Evolutionary conservation across 2,329 filamentous ascomycete species (phyloP), one percentile per base, ranked within the genome.

Genomic region (Trichoderma citrinoviride): DNA sequence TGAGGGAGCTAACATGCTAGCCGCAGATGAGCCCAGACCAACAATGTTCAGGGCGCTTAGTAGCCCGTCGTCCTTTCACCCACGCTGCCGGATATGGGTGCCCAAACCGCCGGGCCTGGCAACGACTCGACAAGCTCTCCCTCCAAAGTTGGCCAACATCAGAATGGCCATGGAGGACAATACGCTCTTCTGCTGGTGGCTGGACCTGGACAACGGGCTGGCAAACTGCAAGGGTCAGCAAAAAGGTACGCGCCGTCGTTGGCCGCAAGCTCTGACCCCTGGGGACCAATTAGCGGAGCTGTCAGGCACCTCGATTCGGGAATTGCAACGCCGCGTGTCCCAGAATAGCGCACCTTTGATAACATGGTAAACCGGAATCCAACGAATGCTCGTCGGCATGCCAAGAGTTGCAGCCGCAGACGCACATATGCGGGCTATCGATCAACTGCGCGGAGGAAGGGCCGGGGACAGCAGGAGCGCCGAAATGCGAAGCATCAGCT

Each of bases 191-290:
- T 64, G 61, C 44, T 58, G 56, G 64, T 65, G 55, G 41, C 49
- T 61, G 64, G 55, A 52, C 44, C 49, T 61, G 41, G 33, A 61
- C 37, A 33, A 14, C 23, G 64, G 37, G 55, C 49, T 47, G 14
- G 29, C 33, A 21, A 43, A 27, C 25, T 53, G 37, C 62, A 46
- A 53, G 62, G 64, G 50, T 54, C 27, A 41, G 41, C n/a, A 29
- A 65, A 66, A 66, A 66, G 58, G 64, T 64, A 64, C 58, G 64
- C 64, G 64, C 64, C 64, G 58, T 50, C 46, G 50, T 41, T 52
- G 41, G 44, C 41, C 29, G 58, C 58, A 52, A 29, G 46, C 25
- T 23, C 55, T 37, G 44, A 54, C 29, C 27, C 54, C 49, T 10
- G 44, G 29, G 23, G 40, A 44, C 64, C 64, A 66, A 66, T 66